Conservation (phyloP, 2,329 filamentous ascomycete species). For the Fusarium pininemorale region DNA sequence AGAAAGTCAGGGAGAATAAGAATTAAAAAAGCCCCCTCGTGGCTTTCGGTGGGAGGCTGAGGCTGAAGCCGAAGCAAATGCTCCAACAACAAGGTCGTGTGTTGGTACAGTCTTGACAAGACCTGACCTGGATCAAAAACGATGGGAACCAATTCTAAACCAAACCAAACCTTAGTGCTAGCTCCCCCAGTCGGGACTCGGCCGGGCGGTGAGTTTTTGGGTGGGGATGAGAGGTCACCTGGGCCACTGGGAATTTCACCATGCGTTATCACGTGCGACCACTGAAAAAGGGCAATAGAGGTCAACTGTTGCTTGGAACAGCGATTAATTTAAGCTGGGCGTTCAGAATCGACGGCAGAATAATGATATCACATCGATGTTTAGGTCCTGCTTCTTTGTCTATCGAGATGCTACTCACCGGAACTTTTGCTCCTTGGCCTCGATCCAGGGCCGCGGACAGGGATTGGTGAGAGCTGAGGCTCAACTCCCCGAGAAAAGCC, state of each 20-base stretch:
- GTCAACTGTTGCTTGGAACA: not conserved
- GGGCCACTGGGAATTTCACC: conserved; percentile 39
- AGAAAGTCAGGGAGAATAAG: not conserved
- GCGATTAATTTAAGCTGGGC: not conserved
- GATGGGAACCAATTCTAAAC: conserved; percentile 1
- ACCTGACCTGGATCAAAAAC: not conserved
- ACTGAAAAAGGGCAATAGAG: not conserved
- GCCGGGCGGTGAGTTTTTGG: conserved; percentile 39
- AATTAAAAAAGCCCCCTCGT: conserved; percentile 8
- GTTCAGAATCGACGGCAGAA: not conserved
- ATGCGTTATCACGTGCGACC: conserved; percentile 34
- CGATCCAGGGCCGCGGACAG: conserved; percentile 9
- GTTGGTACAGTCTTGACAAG: conserved; percentile 4
- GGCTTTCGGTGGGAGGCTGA: not conserved
- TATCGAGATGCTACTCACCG: not conserved
- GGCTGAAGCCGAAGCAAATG: conserved; percentile 33
- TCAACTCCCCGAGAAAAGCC: conserved; percentile 9
- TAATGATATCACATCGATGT: conserved; percentile 10
- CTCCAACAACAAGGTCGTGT: conserved; percentile 23
- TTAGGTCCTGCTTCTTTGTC: not conserved
- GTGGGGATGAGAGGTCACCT: conserved; percentile 42
- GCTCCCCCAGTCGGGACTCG: conserved; percentile 36
- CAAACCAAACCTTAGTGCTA: conserved; percentile 13
- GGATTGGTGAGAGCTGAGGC: conserved; percentile 14
- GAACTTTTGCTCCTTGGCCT: conserved; percentile 22